phyloP scores from a whole-genome alignment of 371 early-diverging fungal genomes.

The Lichtheimia ramosa region DNA sequence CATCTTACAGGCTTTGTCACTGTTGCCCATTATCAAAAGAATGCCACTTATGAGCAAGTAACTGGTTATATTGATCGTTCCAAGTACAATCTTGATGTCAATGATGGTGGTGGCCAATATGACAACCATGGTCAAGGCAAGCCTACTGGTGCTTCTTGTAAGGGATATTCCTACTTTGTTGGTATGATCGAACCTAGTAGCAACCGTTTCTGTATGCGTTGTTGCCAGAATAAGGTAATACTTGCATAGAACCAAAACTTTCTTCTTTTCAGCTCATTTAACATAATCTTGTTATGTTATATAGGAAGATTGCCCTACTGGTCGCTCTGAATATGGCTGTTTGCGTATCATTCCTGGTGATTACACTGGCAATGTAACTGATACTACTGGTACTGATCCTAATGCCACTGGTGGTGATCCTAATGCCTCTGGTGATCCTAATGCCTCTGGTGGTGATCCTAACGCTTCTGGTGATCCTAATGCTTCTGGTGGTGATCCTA shows the following conservation, averaged over 20 bases:
- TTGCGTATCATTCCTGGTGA: slow-evolving; percentile 37
- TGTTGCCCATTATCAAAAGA: slow-evolving; percentile 44
- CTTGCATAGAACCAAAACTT: not conserved
- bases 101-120: slow-evolving; percentile 53
- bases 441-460: too few species aligned
- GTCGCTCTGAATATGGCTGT: slow-evolving; percentile 44
- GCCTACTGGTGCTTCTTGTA: slow-evolving; percentile 29
- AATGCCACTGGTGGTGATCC: too few species aligned
- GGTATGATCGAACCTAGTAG: slow-evolving; percentile 45
- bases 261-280: not conserved
- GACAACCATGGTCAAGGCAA: slow-evolving; percentile 31
- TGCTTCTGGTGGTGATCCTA: too few species aligned
- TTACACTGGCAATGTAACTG: slow-evolving; percentile 16
- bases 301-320: slow-evolving; percentile 32
- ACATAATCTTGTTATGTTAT: not conserved
- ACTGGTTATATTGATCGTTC: slow-evolving; percentile 57
- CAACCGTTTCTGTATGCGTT: slow-evolving; percentile 49
- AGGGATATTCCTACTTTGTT: slow-evolving; percentile 41
- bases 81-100: slow-evolving; percentile 33
- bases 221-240: slow-evolving; percentile 16
- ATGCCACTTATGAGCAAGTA: slow-evolving; percentile 49
- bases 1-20: slow-evolving; percentile 41
- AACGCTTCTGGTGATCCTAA: too few species aligned
- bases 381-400: too few species aligned
- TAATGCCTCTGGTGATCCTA: too few species aligned